Evolutionary conservation across 768 basidiomycete species (phyloP).

Genomic region (Collybia sordida): DNA sequence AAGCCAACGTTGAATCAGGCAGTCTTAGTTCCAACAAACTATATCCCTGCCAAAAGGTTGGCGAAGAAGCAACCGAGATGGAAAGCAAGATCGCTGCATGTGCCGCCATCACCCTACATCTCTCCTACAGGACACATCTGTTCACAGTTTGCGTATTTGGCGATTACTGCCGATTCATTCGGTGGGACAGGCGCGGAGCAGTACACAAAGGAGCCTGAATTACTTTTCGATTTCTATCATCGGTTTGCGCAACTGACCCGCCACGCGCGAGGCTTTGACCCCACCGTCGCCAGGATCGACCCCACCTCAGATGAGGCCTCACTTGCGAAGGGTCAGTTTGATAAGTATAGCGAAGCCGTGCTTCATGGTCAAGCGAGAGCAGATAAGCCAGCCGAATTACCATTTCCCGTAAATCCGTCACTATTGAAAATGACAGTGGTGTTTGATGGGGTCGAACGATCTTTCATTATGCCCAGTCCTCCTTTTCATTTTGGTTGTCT

Average conservation of each 20-base stretch:
- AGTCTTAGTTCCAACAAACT: too few relatives aligned
- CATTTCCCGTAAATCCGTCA: not conserved
- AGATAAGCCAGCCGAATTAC: too few relatives aligned
- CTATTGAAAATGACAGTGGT: not conserved
- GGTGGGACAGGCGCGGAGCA: constrained; percentile 33
- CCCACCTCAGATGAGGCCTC: not conserved
- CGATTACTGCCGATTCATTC: constrained; percentile 24
- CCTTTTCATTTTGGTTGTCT: constrained; percentile 5
- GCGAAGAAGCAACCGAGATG: not conserved
- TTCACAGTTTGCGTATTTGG: constrained; percentile 28
- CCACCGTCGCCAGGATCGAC: not conserved
- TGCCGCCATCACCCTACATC: constrained; percentile 1
- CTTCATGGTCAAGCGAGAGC: not conserved
- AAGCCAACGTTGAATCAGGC: too few relatives aligned
- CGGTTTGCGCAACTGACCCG: constrained; percentile 16
- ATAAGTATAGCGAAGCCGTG: not conserved
- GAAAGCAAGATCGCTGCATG: not conserved
- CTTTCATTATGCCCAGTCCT: constrained; percentile 10
- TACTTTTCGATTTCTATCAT: constrained; percentile 23
- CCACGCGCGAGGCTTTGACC: constrained; percentile 19
- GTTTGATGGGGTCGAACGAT: not conserved
- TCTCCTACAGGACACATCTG: constrained; percentile 27
- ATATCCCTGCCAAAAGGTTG: not conserved
- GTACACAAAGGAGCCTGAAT: constrained; percentile 11
- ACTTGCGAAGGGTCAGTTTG: not conserved